These are phyloP conservation scores for Niveomyces coronatus DNA, from an alignment of 2,329 filamentous ascomycete genomes.

Conservation along the genomic window DNA sequence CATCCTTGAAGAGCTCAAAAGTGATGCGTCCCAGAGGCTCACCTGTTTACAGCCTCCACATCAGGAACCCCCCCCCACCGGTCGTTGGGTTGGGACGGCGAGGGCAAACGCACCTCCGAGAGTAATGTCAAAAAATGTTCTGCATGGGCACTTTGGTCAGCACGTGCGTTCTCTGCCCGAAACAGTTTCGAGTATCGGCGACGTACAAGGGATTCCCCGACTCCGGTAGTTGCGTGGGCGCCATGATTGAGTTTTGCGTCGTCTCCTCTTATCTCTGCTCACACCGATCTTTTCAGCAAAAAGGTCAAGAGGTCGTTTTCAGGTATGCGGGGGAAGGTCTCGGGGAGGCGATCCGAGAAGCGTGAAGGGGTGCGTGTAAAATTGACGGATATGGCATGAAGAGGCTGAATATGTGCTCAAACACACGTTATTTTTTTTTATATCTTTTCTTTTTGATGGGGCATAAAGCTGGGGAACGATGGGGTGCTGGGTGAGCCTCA, in stretches of 20 bases:
- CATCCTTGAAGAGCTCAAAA: constrained; percentile 80
- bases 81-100: background rate
- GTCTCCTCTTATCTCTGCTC: background rate
- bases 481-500: too few relatives aligned
- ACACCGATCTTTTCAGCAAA: too few relatives aligned
- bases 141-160: constrained; percentile 14
- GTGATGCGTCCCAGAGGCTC: constrained; percentile 79
- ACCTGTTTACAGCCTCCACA: constrained; percentile 37
- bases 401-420: too few relatives aligned
- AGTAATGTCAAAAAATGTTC: constrained; percentile 68
- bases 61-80: background rate
- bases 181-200: constrained; percentile 5
- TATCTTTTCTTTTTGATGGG: too few relatives aligned
- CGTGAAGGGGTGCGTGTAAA: too few relatives aligned
- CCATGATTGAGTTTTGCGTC: constrained; percentile 27
- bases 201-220: constrained; percentile 39
- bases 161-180: background rate
- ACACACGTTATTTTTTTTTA: too few relatives aligned
- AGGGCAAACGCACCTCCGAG: constrained; percentile 53
- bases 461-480: too few relatives aligned
- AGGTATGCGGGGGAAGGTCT: too few relatives aligned
- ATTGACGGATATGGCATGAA: too few relatives aligned
- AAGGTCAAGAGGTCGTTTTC: background rate
- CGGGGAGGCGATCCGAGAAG: too few relatives aligned
- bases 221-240: constrained; percentile 35